phyloP scores from a whole-genome alignment of 345 rosid species.

The Citrus glauca region DNA sequence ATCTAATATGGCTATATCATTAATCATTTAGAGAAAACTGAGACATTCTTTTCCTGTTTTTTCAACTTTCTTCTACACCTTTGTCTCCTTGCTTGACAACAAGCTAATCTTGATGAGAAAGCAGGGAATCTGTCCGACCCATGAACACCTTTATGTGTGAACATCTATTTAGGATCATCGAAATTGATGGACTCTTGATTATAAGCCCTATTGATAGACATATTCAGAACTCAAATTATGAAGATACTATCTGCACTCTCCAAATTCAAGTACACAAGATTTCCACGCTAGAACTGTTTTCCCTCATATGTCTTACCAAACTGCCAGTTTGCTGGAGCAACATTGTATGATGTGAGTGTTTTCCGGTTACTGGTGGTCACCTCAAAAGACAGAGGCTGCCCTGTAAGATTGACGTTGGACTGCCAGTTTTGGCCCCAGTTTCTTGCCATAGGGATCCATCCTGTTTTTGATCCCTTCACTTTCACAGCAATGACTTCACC shows the following conservation, averaged over 20 bases:
- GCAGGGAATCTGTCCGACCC: neutral
- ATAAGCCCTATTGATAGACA: neutral
- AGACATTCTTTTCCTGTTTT: slow-evolving; percentile 6
- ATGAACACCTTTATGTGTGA: slow-evolving; percentile 1
- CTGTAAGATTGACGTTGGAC: slow-evolving; percentile 56
- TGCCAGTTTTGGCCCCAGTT: slow-evolving; percentile 97
- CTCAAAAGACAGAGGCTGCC: slow-evolving; percentile 88
- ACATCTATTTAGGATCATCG: neutral
- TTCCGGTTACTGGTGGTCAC: slow-evolving; percentile 58
- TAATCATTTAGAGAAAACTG: slow-evolving; percentile 21
- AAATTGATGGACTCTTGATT: neutral
- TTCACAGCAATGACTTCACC: slow-evolving; percentile 81
- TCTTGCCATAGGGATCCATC: slow-evolving; percentile 94
- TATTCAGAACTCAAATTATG: neutral
- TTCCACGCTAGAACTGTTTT: slow-evolving; percentile 51
- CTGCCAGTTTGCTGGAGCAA: slow-evolving; percentile 79
- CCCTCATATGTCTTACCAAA: slow-evolving; percentile 83
- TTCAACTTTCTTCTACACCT: slow-evolving; percentile 6
- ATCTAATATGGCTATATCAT: neutral
- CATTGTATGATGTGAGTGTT: slow-evolving; percentile 73
- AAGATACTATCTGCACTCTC: neutral
- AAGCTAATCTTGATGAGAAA: neutral
- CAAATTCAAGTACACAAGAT: neutral
- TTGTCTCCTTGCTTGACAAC: slow-evolving; percentile 17
- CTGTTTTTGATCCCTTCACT: slow-evolving; percentile 87